Evolutionary conservation across 345 rosid species (phyloP), one percentile per base, ranked within the genome.

Genomic region (Punica granatum): DNA sequence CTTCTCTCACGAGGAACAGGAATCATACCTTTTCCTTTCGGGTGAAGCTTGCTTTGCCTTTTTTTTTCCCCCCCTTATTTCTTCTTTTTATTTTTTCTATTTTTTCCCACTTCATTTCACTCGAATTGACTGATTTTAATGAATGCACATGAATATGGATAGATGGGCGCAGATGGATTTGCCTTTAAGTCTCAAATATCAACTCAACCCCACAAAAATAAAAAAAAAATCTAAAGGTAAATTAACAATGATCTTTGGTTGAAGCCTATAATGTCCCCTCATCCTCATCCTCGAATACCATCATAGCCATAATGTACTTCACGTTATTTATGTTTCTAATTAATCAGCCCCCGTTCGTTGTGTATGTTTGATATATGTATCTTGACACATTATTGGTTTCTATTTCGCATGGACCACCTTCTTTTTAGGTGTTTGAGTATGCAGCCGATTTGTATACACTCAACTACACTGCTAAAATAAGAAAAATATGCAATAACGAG

Each of bases 141-240:
- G 85, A 73, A 78, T 67, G 80, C 90, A 83, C 85, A 78, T 85
- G 87, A 76, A 73, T 66, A 35, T 73, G 79, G 84, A 71, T 76
- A 63, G 71, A 72, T 18, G 21, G 74, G 78, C 81, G 74, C 83
- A 71, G 71, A 77, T 81, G 84, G 54, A 6, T 36, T 70, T 75
- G 78, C 63, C 80, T 81, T 77, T 49, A 81, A 82, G 68, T 28
- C 70, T 69, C 61, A 13, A 26, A 26, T 4, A 10, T 26, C 2
- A 30, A 6, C 14, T 56, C 34, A 30, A 12, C 19, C 18, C 13
- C 15, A 18, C 18, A 13, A 44, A 44, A 13, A 44, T 8, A 1
- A 56, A 56, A 30, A 13, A 56, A 53, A 25, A 23, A 25, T 16
- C n/a, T n/a, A n/a, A n/a, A n/a, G n/a, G n/a, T n/a, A n/a, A n/a